phyloP scores from a whole-genome alignment of 1,139 yeast genomes.

The Debaryomyces coudertii region DNA sequence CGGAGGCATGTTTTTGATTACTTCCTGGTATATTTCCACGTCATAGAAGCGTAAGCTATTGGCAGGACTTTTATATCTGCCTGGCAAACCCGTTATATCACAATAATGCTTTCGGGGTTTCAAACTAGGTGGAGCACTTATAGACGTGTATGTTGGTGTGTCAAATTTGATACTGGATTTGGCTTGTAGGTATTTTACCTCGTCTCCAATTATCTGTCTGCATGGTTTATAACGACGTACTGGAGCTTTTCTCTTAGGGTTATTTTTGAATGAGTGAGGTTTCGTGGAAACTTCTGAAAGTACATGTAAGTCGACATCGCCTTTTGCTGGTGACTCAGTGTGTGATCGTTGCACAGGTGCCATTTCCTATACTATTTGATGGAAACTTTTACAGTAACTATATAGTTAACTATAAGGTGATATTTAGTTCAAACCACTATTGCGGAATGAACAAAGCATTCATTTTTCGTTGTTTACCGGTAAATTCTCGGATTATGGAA shows the following conservation, averaged over 20 bases:
- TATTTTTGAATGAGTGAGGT: slow-evolving; percentile 57
- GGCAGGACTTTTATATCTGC: slow-evolving; percentile 73
- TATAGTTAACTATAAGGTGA: not conserved
- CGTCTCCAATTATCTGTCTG: slow-evolving; percentile 78
- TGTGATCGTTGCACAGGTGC: slow-evolving; percentile 10
- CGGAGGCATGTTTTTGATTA: slow-evolving; percentile 77
- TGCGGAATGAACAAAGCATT: not conserved
- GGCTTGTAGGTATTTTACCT: slow-evolving; percentile 60
- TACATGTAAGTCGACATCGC: slow-evolving; percentile 29
- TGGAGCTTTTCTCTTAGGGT: slow-evolving; percentile 46
- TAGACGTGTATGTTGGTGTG: slow-evolving; percentile 60
- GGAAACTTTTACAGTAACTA: not conserved
- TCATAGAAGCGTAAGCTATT: slow-evolving; percentile 81
- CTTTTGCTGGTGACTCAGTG: slow-evolving; percentile 12
- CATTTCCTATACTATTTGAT: not conserved
- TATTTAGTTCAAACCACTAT: not conserved
- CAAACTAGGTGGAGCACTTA: slow-evolving; percentile 88
- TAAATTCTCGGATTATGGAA: not conserved
- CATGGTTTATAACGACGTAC: slow-evolving; percentile 75
- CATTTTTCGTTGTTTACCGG: not conserved
- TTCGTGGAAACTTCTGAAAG: slow-evolving; percentile 48
- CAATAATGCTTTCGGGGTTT: slow-evolving; percentile 84
- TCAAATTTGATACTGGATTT: slow-evolving; percentile 44
- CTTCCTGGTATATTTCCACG: slow-evolving; percentile 79
- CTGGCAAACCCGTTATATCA: slow-evolving; percentile 89